Evolutionary conservation across 1,139 yeast species (phyloP), one percentile per base, ranked within the genome.

Genomic region (Yamadazyma diddensiae): DNA sequence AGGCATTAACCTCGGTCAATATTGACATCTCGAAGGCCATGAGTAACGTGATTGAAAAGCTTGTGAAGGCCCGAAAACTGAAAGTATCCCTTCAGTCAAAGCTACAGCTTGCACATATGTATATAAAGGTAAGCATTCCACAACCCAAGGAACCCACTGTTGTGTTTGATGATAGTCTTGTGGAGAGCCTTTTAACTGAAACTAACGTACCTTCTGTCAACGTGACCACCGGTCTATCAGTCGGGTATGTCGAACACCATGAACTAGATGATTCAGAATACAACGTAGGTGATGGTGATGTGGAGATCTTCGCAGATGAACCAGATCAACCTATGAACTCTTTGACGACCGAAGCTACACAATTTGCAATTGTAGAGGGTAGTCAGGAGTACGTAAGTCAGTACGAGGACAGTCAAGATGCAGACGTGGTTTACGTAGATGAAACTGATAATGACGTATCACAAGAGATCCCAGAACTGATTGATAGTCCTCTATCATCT

Each of bases 11-110:
- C n/a, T 29, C 34, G 6, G 33, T 42, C 6, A 40, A 34, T 18
- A 21, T 45, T 6, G 37, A 47, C 27, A 12, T 33, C 2, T 11
- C 28, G 7, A 38, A 39, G 19, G 34, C 39, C 4, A 26, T 52
- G 10, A 36, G 48, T 17, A 42, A 42, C 28, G 31, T 41, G 17
- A 39, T 50, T 2, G 48, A 40, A 24, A 27, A 39, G 15, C 28
- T 51, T 14, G 31, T 39, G 5, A 41, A 41, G 24, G 19, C 39
- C 6, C 31, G 21, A 16, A 47, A 45, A 26, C 14, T 20, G 4
- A 29, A 24, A 6, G 30, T 24, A 8, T 31, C 37, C 6, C 26
- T 34, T 9, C 13, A 5, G 13, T 33, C 21, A 33, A 40, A 28
- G 10, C 28, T 37, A n/a, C 19, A 27, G 11, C 8, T 32, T 13